phyloP scores from a whole-genome alignment of 768 basidiomycete genomes.

The Lactarius tabidus region DNA sequence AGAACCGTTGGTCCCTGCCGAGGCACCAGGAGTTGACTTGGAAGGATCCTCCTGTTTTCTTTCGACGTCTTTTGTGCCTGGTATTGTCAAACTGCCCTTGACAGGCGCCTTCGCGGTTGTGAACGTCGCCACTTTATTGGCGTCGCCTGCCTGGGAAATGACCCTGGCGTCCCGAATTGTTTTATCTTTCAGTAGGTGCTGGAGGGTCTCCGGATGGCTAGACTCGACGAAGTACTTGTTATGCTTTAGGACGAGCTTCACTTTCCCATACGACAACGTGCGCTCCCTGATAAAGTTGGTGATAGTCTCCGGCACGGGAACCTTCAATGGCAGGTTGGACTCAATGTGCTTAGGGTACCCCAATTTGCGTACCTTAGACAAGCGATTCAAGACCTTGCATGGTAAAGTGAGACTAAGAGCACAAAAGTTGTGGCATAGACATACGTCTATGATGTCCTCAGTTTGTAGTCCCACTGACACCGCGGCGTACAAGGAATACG shows the following conservation, averaged over 20 bases:
- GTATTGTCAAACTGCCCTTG: slow-evolving; percentile 78
- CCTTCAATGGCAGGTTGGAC: slow-evolving; percentile 42
- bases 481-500: slow-evolving; percentile 96
- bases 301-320: slow-evolving; percentile 88
- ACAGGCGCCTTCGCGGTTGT: slow-evolving; percentile 80
- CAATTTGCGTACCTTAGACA: slow-evolving; percentile 61
- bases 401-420: slow-evolving; percentile 34
- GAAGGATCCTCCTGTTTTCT: slow-evolving; percentile 64
- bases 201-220: slow-evolving; percentile 88
- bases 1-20: slow-evolving; percentile 31
- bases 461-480: slow-evolving; percentile 98
- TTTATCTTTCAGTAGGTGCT: slow-evolving; percentile 80
- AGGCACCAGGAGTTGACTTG: slow-evolving; percentile 32
- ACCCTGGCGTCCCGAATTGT: slow-evolving; percentile 83
- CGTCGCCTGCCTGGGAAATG: slow-evolving; percentile 63
- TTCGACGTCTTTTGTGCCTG: slow-evolving; percentile 72
- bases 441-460: slow-evolving; percentile 95
- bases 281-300: slow-evolving; percentile 85
- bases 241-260: slow-evolving; percentile 96
- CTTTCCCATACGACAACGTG: slow-evolving; percentile 95
- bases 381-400: slow-evolving; percentile 66
- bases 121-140: slow-evolving; percentile 71
- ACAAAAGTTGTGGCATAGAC: slow-evolving; percentile 31
- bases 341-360: background rate
- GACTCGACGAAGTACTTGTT: slow-evolving; percentile 98